phyloP scores from a whole-genome alignment of 2,329 filamentous ascomycete genomes.

The Paecilomyces variotii region DNA sequence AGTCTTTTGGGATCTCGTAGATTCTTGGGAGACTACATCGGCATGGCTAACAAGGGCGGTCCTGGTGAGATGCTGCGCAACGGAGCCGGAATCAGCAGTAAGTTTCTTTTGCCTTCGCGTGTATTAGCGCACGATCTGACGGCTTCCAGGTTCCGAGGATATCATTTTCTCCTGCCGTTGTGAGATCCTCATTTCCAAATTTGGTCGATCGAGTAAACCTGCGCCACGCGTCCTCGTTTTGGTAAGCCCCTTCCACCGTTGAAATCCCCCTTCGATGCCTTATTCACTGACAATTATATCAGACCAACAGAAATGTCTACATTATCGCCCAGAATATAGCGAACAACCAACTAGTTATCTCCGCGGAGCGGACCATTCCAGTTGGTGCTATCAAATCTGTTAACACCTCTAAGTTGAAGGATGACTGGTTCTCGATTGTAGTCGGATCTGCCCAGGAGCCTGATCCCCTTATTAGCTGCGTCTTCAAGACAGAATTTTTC shows the following conservation, averaged over 20 bases:
- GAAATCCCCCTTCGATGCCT: background rate
- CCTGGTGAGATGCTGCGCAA: conserved; percentile 73
- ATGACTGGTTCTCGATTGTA: conserved; percentile 95
- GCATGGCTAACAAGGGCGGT: conserved; percentile 70
- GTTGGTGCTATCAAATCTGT: conserved; percentile 85
- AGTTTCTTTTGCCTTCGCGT: conserved; percentile 18
- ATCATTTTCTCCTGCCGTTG: conserved; percentile 85
- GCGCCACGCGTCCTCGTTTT: conserved; percentile 78
- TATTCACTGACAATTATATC: background rate
- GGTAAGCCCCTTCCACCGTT: conserved; percentile 21
- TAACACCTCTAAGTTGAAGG: conserved; percentile 68
- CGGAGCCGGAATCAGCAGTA: conserved; percentile 60
- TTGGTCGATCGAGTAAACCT: conserved; percentile 90
- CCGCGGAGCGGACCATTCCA: conserved; percentile 71
- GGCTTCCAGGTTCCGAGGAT: conserved; percentile 48
- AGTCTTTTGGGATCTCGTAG: conserved; percentile 84
- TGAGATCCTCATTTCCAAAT: conserved; percentile 85
- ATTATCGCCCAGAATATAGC: conserved; percentile 77
- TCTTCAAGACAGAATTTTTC: conserved; percentile 96
- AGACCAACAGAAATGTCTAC: conserved; percentile 76
- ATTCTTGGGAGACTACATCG: conserved; percentile 92
- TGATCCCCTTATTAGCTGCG: conserved; percentile 85
- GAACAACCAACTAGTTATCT: conserved; percentile 73
- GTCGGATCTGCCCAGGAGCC: conserved; percentile 84
- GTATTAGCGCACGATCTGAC: background rate